A percentile compares a stretch with the other conserved stretches of the same genome.
Conservation (phyloP, 139 green algal species). For the Zygnema cylindricum region DNA sequence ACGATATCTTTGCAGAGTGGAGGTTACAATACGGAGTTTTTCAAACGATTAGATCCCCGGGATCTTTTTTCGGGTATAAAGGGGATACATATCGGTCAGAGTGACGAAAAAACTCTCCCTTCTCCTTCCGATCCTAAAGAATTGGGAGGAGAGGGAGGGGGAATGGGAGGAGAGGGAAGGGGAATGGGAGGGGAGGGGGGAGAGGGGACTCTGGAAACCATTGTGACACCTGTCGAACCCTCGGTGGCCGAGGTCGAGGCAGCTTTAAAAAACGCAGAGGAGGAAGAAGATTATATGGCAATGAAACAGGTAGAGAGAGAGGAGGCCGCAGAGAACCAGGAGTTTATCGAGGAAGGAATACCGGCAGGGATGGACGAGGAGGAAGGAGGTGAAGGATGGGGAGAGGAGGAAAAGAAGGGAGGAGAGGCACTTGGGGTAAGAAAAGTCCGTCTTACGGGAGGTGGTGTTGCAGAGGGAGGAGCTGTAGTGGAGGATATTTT, state of each 20-base stretch:
- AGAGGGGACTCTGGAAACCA: neutral
- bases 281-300: conserved; percentile 48
- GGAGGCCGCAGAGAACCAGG: conserved; percentile 36
- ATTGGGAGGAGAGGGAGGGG: neutral
- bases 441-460: too few species aligned
- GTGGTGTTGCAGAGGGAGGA: neutral
- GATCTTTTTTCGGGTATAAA: conserved; percentile 45
- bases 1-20: conserved; percentile 50
- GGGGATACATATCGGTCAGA: neutral
- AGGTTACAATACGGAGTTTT: conserved; percentile 61
- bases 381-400: conserved; percentile 26
- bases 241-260: conserved; percentile 42
- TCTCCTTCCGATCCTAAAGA: neutral
- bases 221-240: neutral
- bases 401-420: conserved; percentile 14
- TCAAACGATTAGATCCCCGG: conserved; percentile 52
- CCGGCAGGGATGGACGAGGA: conserved; percentile 24
- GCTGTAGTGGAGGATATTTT: neutral
- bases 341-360: conserved; percentile 52
- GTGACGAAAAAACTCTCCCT: neutral
- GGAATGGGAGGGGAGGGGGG: neutral
- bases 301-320: conserved; percentile 33
- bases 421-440: conserved; percentile 12
- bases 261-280: conserved; percentile 46
- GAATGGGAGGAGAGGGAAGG: neutral